These are phyloP conservation scores for Aspergillus intermedius DNA, from an alignment of 2,329 filamentous ascomycete species.

Conservation along the genomic window DNA sequence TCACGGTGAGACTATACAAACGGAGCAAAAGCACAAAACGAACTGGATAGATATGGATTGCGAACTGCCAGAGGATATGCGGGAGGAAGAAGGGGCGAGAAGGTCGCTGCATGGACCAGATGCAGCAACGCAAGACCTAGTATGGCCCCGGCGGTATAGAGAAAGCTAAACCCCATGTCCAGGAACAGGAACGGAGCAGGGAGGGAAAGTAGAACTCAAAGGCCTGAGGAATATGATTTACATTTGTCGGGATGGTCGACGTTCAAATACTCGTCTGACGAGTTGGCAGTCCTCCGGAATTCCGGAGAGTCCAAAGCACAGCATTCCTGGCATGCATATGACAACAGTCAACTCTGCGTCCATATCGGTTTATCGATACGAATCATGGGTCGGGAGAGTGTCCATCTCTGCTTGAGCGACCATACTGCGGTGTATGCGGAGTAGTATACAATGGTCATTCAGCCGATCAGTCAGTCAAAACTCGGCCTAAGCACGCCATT, in stretches of 20 bases:
- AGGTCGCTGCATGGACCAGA: constrained; percentile 8
- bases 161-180: neutral
- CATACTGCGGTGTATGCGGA: neutral
- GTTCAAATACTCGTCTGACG: neutral
- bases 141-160: constrained; percentile 1
- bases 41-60: constrained; percentile 33
- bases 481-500: neutral
- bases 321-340: neutral
- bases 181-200: neutral
- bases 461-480: neutral
- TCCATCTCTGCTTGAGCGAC: neutral
- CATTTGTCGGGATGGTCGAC: neutral
- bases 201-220: neutral
- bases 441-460: neutral
- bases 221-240: neutral
- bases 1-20: neutral
- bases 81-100: constrained; percentile 19
- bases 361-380: neutral
- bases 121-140: constrained; percentile 9
- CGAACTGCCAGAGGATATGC: constrained; percentile 37
- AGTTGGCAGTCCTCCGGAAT: neutral
- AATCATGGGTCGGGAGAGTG: neutral
- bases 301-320: neutral
- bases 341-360: neutral
- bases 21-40: constrained; percentile 1